Base-by-base conservation (phyloP, 1,284 basidiomycete species). In the Prillingera fragicola region DNA sequence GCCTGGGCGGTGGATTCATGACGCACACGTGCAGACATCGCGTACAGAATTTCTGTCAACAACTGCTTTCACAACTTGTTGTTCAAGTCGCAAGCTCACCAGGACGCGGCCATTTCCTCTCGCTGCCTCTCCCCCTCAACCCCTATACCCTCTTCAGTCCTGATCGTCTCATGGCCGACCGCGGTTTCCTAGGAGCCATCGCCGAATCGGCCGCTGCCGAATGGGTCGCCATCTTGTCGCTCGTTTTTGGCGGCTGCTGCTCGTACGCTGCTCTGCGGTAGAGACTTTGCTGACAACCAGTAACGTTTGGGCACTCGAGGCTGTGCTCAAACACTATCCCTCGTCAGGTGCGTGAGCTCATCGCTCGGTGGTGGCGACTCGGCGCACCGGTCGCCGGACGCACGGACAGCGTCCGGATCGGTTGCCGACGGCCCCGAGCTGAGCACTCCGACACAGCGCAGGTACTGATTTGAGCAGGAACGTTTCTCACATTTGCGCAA, bases 191-290 rank as follows among this genome's bases (percentile, higher is more conserved):
- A 10, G 8, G 15, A 3, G 36, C 44, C 3, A 23, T 54, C 8
- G 39, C 43, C 14, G 49, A 64, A 46, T 51, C 48, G 15, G 48
- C 55, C 5, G 49, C 57, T n/a, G 48, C 72, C 15, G 78, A 80
- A 59, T 85, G 82, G 82, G 39, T 74, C 8, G 65, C 78, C 14
- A 78, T 83, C 4, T 61, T 87, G 19, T 72, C 77, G 1, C 70
- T 85, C 9, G 77, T 86, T n/a, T 87, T 87, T 58, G 84, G 83
- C 5, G 85, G 85, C 1, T 87, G 85, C 64, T 87, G 85, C 77
- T 76, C 82, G 83, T 80, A 51, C 60, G 9, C 24, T 1, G 18
- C 19, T 15, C 33, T 34, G 14, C 21, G 9, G 5, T 17, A 14
- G 14, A 14, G 13, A 17, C 32, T 14, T 78, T 9, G 22, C 43